Evolutionary conservation across 225 moss, liverwort and hornwort species (phyloP).

Genomic region (Marchantia paleacea): DNA sequence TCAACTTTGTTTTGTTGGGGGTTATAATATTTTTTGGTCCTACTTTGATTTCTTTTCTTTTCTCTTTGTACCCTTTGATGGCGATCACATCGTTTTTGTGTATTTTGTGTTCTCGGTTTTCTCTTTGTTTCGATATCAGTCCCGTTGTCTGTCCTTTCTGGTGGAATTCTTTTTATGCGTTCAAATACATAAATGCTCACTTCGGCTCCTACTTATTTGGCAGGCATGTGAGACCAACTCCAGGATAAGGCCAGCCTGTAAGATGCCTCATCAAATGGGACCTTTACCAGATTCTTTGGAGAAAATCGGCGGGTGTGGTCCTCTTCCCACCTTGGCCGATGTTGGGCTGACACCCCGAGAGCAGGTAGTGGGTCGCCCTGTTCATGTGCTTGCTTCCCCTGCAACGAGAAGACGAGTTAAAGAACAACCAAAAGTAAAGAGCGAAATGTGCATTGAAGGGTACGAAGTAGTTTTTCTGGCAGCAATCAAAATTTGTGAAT

Average conservation of each 20-base stretch:
- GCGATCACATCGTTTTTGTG: neutral
- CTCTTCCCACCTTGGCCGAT: slow-evolving; percentile 67
- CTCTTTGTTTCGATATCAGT: no score
- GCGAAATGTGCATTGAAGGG: no score
- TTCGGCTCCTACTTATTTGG: neutral
- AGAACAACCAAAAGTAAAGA: no score
- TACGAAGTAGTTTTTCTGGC: no score
- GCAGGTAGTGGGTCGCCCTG: slow-evolving; percentile 53
- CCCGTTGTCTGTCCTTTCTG: no score
- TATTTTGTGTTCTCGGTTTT: no score
- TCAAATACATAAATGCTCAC: no score
- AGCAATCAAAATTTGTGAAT: no score
- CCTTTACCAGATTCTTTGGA: slow-evolving; percentile 68
- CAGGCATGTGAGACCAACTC: slow-evolving; percentile 56
- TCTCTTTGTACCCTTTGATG: neutral
- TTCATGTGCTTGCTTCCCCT: neutral
- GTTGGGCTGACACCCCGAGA: slow-evolving; percentile 78
- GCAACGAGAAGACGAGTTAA: neutral
- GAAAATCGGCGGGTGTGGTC: slow-evolving; percentile 61
- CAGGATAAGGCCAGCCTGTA: slow-evolving; percentile 59
- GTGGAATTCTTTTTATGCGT: no score
- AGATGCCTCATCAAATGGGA: slow-evolving; percentile 80
- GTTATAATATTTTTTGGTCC: neutral
- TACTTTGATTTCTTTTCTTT: neutral
- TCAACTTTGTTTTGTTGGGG: no score